Evolutionary conservation across 768 basidiomycete genomes (phyloP).

Genomic region (Russula earlei): DNA sequence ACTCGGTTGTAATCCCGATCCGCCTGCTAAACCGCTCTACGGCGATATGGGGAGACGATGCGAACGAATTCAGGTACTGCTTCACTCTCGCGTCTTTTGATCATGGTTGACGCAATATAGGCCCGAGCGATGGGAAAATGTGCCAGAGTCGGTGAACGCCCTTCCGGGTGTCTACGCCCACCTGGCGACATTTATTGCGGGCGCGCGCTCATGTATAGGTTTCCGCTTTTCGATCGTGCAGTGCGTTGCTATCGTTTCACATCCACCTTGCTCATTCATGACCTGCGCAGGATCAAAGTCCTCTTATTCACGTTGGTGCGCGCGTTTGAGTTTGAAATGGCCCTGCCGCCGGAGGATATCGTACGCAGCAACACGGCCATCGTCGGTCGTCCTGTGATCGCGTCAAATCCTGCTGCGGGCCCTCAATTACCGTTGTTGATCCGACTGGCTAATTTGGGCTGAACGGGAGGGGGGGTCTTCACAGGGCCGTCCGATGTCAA

Average conservation of each 20-base stretch:
- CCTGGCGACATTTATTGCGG: slow-evolving; percentile 25
- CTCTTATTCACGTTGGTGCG: slow-evolving; percentile 23
- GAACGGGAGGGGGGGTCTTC: neutral
- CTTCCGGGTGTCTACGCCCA: slow-evolving; percentile 17
- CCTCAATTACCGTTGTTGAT: slow-evolving; percentile 17
- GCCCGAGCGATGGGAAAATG: slow-evolving; percentile 18
- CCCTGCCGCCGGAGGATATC: slow-evolving; percentile 15
- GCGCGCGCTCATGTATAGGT: slow-evolving; percentile 25
- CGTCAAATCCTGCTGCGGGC: slow-evolving; percentile 9
- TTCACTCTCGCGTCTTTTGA: neutral
- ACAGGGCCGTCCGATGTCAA: too few relatives aligned
- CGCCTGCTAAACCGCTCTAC: slow-evolving; percentile 23
- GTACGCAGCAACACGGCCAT: slow-evolving; percentile 1
- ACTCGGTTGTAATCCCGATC: slow-evolving; percentile 22
- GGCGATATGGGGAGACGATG: slow-evolving; percentile 29
- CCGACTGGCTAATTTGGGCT: slow-evolving; percentile 2
- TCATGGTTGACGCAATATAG: neutral
- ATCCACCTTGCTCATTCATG: neutral
- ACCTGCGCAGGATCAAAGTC: slow-evolving; percentile 21
- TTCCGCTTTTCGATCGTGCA: slow-evolving; percentile 24
- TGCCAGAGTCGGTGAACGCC: slow-evolving; percentile 7
- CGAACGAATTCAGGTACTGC: slow-evolving; percentile 23
- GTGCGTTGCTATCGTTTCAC: slow-evolving; percentile 10
- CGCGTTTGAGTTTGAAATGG: slow-evolving; percentile 20
- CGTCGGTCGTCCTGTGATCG: slow-evolving; percentile 15